A percentile compares a stretch with the other conserved stretches of the same genome.
phyloP scores from a whole-genome alignment of 257 asterid genomes.

The Verbascum thapsus region DNA sequence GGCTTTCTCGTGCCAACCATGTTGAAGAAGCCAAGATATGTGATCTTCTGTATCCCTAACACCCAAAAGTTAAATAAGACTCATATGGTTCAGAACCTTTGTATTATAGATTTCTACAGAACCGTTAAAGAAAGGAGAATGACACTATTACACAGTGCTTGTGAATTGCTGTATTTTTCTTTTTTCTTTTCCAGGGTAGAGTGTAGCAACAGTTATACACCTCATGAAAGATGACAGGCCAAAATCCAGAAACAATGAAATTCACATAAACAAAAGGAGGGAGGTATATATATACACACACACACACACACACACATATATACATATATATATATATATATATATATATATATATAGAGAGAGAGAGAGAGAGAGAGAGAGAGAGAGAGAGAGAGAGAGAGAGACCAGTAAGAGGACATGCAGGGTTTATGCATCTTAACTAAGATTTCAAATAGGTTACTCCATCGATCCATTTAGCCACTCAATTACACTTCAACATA shows the following conservation, averaged over 20 bases:
- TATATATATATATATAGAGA: too few species aligned
- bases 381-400: too few species aligned
- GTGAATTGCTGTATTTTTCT: conserved; percentile 14
- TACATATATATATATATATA: too few species aligned
- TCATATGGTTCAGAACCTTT: conserved; percentile 22
- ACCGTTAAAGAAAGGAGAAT: conserved; percentile 10
- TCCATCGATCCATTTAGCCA: conserved; percentile 8
- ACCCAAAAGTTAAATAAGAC: conserved; percentile 30
- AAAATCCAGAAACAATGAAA: conserved; percentile 23
- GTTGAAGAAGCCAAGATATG: conserved; percentile 97
- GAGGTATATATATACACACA: too few species aligned
- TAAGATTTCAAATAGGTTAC: neutral
- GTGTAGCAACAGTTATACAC: conserved; percentile 19
- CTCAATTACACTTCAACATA: neutral
- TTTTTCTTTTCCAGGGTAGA: conserved; percentile 16
- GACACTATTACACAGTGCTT: conserved; percentile 12
- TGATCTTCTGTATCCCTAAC: conserved; percentile 98
- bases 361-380: too few species aligned
- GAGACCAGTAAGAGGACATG: too few species aligned
- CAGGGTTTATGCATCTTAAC: too few species aligned
- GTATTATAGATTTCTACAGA: conserved; percentile 2
- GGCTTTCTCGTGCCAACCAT: conserved; percentile 93
- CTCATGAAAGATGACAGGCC: conserved; percentile 6
- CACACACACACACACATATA: too few species aligned
- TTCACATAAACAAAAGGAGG: neutral